Conservation (phyloP, 2,329 filamentous ascomycete species). For the Trichoderma koningii region DNA sequence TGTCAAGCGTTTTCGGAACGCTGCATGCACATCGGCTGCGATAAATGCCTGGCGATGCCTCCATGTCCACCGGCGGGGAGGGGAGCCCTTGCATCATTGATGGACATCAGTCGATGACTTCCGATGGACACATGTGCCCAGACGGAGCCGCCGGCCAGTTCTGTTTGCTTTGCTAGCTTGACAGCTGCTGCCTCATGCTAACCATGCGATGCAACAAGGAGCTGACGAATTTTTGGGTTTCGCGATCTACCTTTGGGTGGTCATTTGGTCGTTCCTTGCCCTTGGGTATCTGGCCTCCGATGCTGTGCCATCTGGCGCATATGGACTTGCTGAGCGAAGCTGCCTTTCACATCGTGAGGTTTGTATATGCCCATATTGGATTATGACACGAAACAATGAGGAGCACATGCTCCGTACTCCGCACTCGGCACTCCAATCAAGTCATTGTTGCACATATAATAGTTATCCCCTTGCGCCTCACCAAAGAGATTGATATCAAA, state of each 20-base stretch:
- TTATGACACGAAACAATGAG: too few species aligned
- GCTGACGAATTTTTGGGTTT: too few species aligned
- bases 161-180: neutral
- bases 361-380: neutral
- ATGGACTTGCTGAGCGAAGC: neutral
- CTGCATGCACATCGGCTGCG: slow-evolving; percentile 6
- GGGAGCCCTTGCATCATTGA: neutral
- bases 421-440: too few species aligned
- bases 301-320: slow-evolving; percentile 2
- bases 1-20: slow-evolving; percentile 2
- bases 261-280: neutral
- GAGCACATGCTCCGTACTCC: too few species aligned
- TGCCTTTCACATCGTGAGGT: neutral
- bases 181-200: neutral
- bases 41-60: neutral
- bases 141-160: neutral
- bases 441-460: too few species aligned
- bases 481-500: neutral
- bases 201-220: neutral
- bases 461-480: too few species aligned
- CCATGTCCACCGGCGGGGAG: too few species aligned
- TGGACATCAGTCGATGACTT: neutral
- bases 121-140: too few species aligned
- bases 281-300: neutral
- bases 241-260: too few species aligned